These are phyloP conservation scores for Fusarium sp. DNA, from an alignment of 2,329 filamentous ascomycete species.

Conservation along the genomic window DNA sequence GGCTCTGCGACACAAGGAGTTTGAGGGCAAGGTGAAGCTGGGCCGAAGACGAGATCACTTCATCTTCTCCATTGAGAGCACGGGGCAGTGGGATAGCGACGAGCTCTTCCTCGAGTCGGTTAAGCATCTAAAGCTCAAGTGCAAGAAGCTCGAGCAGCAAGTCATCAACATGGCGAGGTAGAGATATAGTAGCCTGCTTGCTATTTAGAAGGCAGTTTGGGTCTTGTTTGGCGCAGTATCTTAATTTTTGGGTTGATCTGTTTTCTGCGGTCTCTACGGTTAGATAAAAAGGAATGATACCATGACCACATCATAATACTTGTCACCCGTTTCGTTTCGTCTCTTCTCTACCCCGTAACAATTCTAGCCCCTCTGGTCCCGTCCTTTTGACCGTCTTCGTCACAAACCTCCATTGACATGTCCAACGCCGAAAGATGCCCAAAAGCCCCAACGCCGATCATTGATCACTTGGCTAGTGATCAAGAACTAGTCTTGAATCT, in stretches of 20 bases:
- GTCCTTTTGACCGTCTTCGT: slow-evolving; percentile 20
- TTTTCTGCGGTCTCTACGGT: slow-evolving; percentile 45
- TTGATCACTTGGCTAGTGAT: slow-evolving; percentile 8
- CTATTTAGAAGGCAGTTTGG: slow-evolving; percentile 25
- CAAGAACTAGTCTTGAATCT: slow-evolving; percentile 57
- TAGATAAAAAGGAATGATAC: slow-evolving; percentile 55
- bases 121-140: slow-evolving; percentile 87
- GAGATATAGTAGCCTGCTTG: slow-evolving; percentile 13
- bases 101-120: slow-evolving; percentile 93
- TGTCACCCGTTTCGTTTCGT: slow-evolving; percentile 14
- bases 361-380: slow-evolving; percentile 51
- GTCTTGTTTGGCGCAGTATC: slow-evolving; percentile 44
- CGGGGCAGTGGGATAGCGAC: slow-evolving; percentile 94
- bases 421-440: slow-evolving; percentile 51
- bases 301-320: slow-evolving; percentile 48
- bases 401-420: slow-evolving; percentile 15
- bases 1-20: slow-evolving; percentile 90
- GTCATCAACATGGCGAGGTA: slow-evolving; percentile 74
- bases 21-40: slow-evolving; percentile 94
- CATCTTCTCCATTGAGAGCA: slow-evolving; percentile 95
- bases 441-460: slow-evolving; percentile 39
- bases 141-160: slow-evolving; percentile 77
- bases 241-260: slow-evolving; percentile 39
- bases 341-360: slow-evolving; percentile 35
- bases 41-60: slow-evolving; percentile 94